These are phyloP conservation scores for Nematodospora anomalae DNA, from an alignment of 1,139 yeast species.

Conservation along the genomic window DNA sequence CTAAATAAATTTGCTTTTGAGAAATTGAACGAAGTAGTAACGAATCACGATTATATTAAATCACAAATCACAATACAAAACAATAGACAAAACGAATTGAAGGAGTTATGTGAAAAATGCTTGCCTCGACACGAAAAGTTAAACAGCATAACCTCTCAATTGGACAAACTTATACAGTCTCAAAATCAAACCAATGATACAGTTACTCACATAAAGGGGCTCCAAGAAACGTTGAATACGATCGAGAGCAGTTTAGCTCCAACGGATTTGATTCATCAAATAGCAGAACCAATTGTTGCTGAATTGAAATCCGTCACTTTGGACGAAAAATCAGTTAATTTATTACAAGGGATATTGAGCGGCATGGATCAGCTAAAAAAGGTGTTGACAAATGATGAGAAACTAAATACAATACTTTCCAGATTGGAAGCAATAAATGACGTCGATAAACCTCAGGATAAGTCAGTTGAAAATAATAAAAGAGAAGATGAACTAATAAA, in stretches of 20 bases:
- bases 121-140: neutral
- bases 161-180: neutral
- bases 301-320: slow-evolving; percentile 27
- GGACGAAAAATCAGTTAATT: slow-evolving; percentile 20
- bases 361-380: slow-evolving; percentile 8
- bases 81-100: neutral
- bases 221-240: slow-evolving; percentile 2
- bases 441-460: slow-evolving; percentile 1
- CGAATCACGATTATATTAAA: neutral
- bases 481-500: neutral
- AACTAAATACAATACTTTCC: neutral
- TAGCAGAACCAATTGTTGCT: slow-evolving; percentile 27
- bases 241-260: slow-evolving; percentile 15
- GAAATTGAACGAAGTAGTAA: neutral
- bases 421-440: slow-evolving; percentile 3
- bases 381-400: neutral
- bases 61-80: neutral
- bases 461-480: neutral
- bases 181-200: neutral
- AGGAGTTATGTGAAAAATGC: neutral
- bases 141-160: neutral
- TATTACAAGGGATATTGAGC: slow-evolving; percentile 22
- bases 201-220: slow-evolving; percentile 1
- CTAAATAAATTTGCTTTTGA: neutral
- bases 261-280: slow-evolving; percentile 20